These are phyloP conservation scores for Tricholoma bakamatsutake DNA, from an alignment of 768 basidiomycete genomes.

Conservation along the genomic window DNA sequence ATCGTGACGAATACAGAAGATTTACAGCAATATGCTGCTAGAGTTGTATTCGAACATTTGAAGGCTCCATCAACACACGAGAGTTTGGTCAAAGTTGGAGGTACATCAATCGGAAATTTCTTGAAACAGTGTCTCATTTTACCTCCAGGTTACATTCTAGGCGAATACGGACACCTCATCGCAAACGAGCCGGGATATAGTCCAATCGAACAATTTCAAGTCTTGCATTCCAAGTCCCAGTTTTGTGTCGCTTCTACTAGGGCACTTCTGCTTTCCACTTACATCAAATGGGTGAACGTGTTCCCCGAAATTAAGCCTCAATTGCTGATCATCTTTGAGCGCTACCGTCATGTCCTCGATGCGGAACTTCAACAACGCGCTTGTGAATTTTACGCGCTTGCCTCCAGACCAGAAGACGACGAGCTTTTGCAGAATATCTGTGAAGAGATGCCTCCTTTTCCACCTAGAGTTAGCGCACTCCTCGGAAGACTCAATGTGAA, in stretches of 20 bases:
- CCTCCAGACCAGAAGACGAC: constrained; percentile 81
- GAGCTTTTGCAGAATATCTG: constrained; percentile 91
- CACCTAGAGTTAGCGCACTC: constrained; percentile 87
- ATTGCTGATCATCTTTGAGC: constrained; percentile 90
- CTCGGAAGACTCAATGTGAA: constrained; percentile 84
- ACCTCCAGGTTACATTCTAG: constrained; percentile 80
- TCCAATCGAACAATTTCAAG: constrained; percentile 90
- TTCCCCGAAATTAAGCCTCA: constrained; percentile 98
- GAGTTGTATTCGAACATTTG: constrained; percentile 86
- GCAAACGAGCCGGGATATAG: constrained; percentile 93
- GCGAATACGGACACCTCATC: constrained; percentile 97
- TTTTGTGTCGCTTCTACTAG: constrained; percentile 90
- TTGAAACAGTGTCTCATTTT: background rate
- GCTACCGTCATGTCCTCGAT: constrained; percentile 95
- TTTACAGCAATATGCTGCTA: constrained; percentile 92
- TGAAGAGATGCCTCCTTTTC: constrained; percentile 99
- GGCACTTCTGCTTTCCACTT: constrained; percentile 89
- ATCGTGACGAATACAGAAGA: constrained; percentile 99
- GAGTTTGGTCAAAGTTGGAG: constrained; percentile 93
- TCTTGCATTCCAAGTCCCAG: constrained; percentile 91
- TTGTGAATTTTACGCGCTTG: constrained; percentile 92
- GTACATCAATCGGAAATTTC: constrained; percentile 34
- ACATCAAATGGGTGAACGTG: constrained; percentile 99
- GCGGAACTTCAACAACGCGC: constrained; percentile 97
- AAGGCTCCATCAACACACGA: constrained; percentile 83